Evolutionary conservation across 306 rosid species (phyloP), one percentile per base, ranked within the genome.

Genomic region (Luffa aegyptiaca): DNA sequence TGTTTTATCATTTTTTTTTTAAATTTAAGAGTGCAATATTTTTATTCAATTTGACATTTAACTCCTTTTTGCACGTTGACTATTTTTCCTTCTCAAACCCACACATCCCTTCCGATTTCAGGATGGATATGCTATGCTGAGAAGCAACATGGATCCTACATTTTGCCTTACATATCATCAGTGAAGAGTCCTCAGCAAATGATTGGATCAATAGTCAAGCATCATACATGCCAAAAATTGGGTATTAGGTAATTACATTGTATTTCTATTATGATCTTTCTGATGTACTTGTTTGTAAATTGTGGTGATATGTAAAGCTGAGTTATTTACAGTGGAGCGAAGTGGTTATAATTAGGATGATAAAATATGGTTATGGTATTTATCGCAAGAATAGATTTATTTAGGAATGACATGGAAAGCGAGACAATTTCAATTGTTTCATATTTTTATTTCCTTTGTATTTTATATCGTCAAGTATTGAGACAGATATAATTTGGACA

Each of bases 121-220:
- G 98, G 98, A 80, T 95, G 97, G 98, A 90, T 95, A 88, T 95
- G 98, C 88, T 95, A 95, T 90, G 98, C 97, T 2, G 97, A 95
- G 91, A 95, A 95, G 84, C 90, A 90, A 87, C 97, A 88, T 88
- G 97, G 97, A 26, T 88, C 98, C 52, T 90, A 84, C 82, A 86
- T 91, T 81, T 87, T 95, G 81, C 98, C 98, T 16, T 84, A 88
- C 82, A 90, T 95, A 80, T 95, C 98, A 74, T 82, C 91, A 12
- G 93, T 90, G 77, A 95, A 95, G 91, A 90, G 96, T 88, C 98
- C 97, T 59, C 97, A 92, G 82, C 97, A 95, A 90, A 88, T 90
- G 78, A 86, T 88, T 75, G 97, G 97, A 88, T 86, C 94, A 64
- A 86, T 95, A 80, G 83, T 95, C 68, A 92, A 91, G 87, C 88